Percentiles rank a stretch among this genome's conserved stretches.
Evolutionary conservation across 331 rosid species (phyloP).

Genomic region (Pyracantha coccinea): DNA sequence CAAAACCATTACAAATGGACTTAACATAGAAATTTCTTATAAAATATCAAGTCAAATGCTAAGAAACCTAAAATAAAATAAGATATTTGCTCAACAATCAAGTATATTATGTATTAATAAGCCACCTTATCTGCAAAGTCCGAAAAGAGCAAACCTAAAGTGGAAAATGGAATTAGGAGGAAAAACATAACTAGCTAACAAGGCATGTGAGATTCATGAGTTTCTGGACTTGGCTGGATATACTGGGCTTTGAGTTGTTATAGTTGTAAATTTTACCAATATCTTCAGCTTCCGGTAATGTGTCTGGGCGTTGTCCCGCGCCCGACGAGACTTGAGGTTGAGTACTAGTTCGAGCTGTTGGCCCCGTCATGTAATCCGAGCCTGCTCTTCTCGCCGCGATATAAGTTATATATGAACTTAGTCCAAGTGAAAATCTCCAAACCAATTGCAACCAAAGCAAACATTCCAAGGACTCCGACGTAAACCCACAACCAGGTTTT

Average conservation of each 20-base stretch:
- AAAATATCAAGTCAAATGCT: too few relatives aligned
- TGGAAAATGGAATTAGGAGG: neutral
- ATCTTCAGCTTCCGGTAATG: neutral
- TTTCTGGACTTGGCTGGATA: neutral
- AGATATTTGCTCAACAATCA: too few relatives aligned
- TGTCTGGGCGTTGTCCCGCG: neutral
- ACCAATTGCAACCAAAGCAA: constrained; percentile 26
- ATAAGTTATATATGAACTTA: neutral
- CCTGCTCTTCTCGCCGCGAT: too few relatives aligned
- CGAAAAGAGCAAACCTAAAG: too few relatives aligned
- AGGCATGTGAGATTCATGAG: neutral
- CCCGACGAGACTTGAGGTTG: neutral
- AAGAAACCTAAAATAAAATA: too few relatives aligned
- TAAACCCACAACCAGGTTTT: constrained; percentile 41
- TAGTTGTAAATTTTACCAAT: neutral
- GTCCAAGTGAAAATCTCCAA: constrained; percentile 53
- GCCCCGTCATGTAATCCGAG: too few relatives aligned
- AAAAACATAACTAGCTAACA: neutral
- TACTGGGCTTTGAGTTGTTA: neutral
- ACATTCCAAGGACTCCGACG: constrained; percentile 34
- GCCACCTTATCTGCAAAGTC: too few relatives aligned
- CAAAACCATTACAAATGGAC: too few relatives aligned
- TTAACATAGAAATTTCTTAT: too few relatives aligned
- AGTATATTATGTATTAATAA: too few relatives aligned
- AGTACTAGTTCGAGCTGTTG: neutral